Percentiles rank a stretch among this genome's conserved stretches.
These are phyloP conservation scores for Nicotiana obtusifolia DNA, from an alignment of 257 asterid species.

Conservation along the genomic window DNA sequence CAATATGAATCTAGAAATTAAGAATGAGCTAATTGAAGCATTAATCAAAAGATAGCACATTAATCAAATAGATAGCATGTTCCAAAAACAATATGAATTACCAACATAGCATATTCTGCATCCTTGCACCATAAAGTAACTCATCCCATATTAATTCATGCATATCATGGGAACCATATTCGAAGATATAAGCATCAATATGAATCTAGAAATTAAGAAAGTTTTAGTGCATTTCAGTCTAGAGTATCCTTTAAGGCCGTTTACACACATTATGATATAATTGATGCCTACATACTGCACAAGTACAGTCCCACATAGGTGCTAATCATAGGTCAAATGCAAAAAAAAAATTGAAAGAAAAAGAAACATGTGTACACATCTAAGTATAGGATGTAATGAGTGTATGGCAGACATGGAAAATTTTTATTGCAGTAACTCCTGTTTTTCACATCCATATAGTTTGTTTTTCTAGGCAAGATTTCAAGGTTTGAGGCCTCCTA, in stretches of 20 bases:
- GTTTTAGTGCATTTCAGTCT: not conserved
- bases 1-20: not conserved
- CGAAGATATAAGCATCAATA: not conserved
- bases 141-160: not conserved
- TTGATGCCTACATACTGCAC: not conserved
- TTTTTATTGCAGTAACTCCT: not conserved
- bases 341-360: not conserved
- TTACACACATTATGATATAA: not conserved
- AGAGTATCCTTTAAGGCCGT: not conserved
- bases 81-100: not conserved
- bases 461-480: constrained; percentile 3
- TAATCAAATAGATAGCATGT: not conserved
- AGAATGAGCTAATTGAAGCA: not conserved
- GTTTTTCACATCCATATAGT: not conserved
- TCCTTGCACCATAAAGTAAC: not conserved
- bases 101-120: not conserved
- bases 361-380: not conserved
- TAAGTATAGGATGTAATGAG: not conserved
- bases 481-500: not conserved
- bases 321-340: not conserved
- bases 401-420: not conserved
- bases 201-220: not conserved
- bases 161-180: constrained; percentile 2
- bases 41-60: not conserved
- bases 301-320: not conserved